phyloP scores from a whole-genome alignment of 257 asterid species.

The Ajuga chamaepitys region DNA sequence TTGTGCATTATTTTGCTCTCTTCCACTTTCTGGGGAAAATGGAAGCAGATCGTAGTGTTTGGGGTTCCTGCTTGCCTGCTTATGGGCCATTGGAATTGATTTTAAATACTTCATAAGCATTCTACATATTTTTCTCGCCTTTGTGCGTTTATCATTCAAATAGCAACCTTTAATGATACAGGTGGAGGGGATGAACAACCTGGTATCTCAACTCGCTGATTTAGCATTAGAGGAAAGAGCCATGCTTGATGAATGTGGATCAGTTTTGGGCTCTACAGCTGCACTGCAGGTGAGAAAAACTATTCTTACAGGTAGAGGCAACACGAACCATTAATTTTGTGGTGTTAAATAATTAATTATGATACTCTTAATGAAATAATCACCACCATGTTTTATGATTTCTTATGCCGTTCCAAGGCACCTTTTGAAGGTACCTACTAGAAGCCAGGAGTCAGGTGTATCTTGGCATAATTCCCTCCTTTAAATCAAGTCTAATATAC shows the following conservation, averaged over 20 bases:
- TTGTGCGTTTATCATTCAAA: not conserved
- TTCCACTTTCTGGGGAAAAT: not conserved
- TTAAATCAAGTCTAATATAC: too few species aligned
- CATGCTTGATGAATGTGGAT: constrained; percentile 46
- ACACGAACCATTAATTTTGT: too few species aligned
- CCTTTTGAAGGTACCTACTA: too few species aligned
- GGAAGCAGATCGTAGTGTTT: not conserved
- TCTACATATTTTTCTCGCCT: not conserved
- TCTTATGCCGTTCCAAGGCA: too few species aligned
- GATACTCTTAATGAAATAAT: too few species aligned
- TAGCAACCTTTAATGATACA: constrained; percentile 12
- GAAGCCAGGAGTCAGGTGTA: too few species aligned
- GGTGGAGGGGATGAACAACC: constrained; percentile 40
- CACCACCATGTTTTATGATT: too few species aligned
- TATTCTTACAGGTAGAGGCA: not conserved
- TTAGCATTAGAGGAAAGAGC: constrained; percentile 43
- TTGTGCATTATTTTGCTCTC: constrained; percentile 1
- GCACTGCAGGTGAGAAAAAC: constrained; percentile 44
- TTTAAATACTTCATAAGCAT: not conserved
- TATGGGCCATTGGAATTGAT: not conserved
- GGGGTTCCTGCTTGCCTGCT: not conserved
- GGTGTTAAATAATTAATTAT: too few species aligned
- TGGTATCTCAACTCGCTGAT: constrained; percentile 45
- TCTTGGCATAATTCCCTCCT: too few species aligned
- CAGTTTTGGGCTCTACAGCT: constrained; percentile 30